Base-by-base conservation (phyloP, 75 land plant species). In the Cunninghamia lanceolata region DNA sequence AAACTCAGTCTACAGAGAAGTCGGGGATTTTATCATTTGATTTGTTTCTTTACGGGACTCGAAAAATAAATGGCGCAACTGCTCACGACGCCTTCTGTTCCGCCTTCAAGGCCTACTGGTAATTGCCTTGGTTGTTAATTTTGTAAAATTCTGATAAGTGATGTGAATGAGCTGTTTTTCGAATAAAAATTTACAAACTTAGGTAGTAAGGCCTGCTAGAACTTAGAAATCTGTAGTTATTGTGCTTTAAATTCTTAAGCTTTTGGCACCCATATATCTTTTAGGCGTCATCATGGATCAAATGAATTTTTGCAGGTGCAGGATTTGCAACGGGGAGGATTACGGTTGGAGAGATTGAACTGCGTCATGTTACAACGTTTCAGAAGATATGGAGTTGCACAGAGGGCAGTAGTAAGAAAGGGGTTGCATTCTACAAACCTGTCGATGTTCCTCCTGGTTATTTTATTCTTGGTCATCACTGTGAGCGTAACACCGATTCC, bases 351-450 rank as follows among this genome's bases (percentile, higher is more conserved):
- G 89, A 88, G 28, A 56, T 89, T 47, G 90, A 83, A 39, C 42
- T 83, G 32, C 17, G 52, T 13, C 83, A 88, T 10, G 78, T 87
- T 39, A 11, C 85, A 45, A 52, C 54, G 14, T 87, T 89, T 39
- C 50, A 89, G 76, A 78, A 71, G 38, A 45, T 88, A 30, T 89
- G 90, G 90, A 88, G 75, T 10, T 56, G 32, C 35, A 85, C 81
- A n/a, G 89, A 89, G 9, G 89, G 85, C 16, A 43, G 36, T 6
- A 73, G 53, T 35, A 46, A 88, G 56, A 21, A 74, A 82, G 90
- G 90, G 42, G 91, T 52, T 17, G 68, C 87, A 25, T 89, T 90
- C 71, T 90, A 85, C 80, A 90, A 89, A 79, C 91, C 91, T 3
- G 87, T 89, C 16, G 71, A 89, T 1, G n/a, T 90, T 42, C 91